Conservation (phyloP, 2,329 filamentous ascomycete genomes). For the Waltergamsia citrina region DNA sequence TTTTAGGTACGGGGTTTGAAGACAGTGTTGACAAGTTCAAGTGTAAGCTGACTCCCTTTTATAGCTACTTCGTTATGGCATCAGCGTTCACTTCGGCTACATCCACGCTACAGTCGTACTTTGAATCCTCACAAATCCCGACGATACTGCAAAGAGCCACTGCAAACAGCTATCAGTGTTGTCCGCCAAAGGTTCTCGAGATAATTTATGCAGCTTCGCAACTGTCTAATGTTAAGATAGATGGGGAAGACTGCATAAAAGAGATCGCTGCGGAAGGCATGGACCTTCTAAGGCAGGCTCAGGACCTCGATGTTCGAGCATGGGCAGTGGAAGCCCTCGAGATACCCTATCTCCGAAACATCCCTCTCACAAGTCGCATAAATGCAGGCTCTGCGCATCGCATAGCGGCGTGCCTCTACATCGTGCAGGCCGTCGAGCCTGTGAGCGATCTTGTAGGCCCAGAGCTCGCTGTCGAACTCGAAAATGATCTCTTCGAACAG, state of each 20-base stretch:
- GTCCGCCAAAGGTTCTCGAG: slow-evolving; percentile 31
- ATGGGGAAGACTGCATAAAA: slow-evolving; percentile 15
- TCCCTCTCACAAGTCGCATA: slow-evolving; percentile 23
- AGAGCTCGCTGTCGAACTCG: slow-evolving; percentile 21
- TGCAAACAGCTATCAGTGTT: slow-evolving; percentile 36
- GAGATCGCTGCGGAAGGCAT: slow-evolving; percentile 19
- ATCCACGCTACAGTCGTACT: slow-evolving; percentile 19
- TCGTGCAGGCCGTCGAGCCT: slow-evolving; percentile 26
- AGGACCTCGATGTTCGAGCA: slow-evolving; percentile 26
- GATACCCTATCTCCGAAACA: slow-evolving; percentile 21
- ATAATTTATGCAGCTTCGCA: slow-evolving; percentile 32
- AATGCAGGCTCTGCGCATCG: slow-evolving; percentile 32
- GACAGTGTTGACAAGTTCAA: too few species aligned
- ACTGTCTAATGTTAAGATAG: slow-evolving; percentile 20
- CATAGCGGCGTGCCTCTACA: slow-evolving; percentile 34
- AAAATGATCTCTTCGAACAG: slow-evolving; percentile 34
- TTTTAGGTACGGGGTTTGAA: slow-evolving; percentile 30
- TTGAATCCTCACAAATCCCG: slow-evolving; percentile 24
- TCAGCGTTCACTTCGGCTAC: slow-evolving; percentile 29
- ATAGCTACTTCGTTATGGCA: slow-evolving; percentile 33
- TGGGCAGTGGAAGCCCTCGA: slow-evolving; percentile 28
- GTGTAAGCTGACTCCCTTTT: too few species aligned
- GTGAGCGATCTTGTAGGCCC: slow-evolving; percentile 16
- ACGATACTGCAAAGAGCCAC: slow-evolving; percentile 27
- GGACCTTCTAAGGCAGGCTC: slow-evolving; percentile 25